Evolutionary conservation across 176 grass and related monocot genomes (phyloP).

Genomic region (Coix lacrymajobi): DNA sequence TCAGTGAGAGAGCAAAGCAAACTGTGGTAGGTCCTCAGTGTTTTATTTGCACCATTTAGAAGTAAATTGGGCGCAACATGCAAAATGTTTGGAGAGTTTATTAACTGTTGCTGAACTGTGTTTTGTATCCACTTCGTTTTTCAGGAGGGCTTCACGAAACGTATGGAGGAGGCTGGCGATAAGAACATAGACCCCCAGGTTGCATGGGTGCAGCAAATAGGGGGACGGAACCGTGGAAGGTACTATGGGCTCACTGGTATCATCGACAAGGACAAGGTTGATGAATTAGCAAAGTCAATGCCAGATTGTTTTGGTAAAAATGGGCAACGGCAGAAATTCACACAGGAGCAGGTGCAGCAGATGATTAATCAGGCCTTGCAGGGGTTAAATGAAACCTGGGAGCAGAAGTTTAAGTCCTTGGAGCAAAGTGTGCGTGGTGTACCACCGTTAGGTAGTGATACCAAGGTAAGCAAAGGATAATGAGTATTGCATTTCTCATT

Average conservation of each 20-base stretch:
- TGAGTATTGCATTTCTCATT: background rate
- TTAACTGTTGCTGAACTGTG: background rate
- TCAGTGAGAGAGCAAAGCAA: conserved; percentile 32
- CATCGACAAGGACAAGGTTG: conserved; percentile 22
- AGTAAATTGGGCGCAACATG: background rate
- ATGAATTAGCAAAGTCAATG: conserved; percentile 28
- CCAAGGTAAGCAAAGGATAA: conserved; percentile 2
- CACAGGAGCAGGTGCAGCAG: conserved; percentile 31
- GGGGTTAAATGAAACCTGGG: conserved; percentile 37
- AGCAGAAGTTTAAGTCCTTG: conserved; percentile 37
- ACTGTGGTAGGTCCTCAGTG: conserved; percentile 22
- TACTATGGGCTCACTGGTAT: conserved; percentile 36
- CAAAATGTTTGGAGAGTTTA: background rate
- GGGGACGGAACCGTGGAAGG: conserved; percentile 27
- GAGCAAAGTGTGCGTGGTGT: conserved; percentile 10
- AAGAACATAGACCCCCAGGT: conserved; percentile 5
- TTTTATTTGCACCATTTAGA: background rate
- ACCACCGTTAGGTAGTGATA: conserved; percentile 5
- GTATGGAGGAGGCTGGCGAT: conserved; percentile 33
- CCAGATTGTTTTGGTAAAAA: background rate
- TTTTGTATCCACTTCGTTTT: conserved; percentile 16
- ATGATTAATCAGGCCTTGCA: conserved; percentile 32
- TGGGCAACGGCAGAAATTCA: conserved; percentile 7
- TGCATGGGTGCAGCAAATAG: conserved; percentile 25
- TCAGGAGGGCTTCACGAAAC: conserved; percentile 33